A percentile compares a stretch with the other conserved stretches of the same genome.
Evolutionary conservation across 2,329 filamentous ascomycete genomes (phyloP).

Genomic region (Hymenoscyphus repandus): DNA sequence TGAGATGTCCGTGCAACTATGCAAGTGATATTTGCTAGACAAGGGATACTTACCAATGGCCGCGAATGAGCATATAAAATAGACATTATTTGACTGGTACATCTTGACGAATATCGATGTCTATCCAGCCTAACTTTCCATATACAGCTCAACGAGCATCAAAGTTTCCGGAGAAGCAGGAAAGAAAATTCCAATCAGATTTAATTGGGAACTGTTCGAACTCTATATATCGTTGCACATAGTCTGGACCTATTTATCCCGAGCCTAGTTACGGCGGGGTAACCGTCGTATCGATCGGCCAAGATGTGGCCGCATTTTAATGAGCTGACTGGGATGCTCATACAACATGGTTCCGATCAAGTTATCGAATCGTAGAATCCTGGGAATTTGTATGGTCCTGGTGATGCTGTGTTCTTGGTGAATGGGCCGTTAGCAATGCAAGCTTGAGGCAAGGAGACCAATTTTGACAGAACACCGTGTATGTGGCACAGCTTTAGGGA

Average conservation of each 20-base stretch:
- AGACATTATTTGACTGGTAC: constrained; percentile 43
- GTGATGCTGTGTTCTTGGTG: too few species aligned
- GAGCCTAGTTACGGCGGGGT: neutral
- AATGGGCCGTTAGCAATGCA: too few species aligned
- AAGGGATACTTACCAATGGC: constrained; percentile 45
- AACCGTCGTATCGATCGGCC: neutral
- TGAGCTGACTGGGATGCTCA: too few species aligned
- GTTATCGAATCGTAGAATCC: too few species aligned
- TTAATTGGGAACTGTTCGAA: neutral
- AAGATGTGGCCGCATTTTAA: neutral
- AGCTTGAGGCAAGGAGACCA: too few species aligned
- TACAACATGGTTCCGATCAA: too few species aligned
- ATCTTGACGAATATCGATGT: constrained; percentile 13
- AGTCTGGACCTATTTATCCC: neutral
- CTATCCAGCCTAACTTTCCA: neutral
- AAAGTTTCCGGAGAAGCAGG: neutral
- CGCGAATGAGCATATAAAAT: constrained; percentile 57
- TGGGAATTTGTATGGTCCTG: too few species aligned
- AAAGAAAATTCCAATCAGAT: too few species aligned
- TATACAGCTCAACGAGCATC: neutral
- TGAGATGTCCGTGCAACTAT: neutral
- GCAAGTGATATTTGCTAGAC: neutral
- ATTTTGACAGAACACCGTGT: too few species aligned
- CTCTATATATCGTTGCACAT: constrained; percentile 1
- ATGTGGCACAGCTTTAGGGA: too few species aligned